Evolutionary conservation across 2,329 filamentous ascomycete species (phyloP).

Genomic region (Macroventuria anomochaeta): DNA sequence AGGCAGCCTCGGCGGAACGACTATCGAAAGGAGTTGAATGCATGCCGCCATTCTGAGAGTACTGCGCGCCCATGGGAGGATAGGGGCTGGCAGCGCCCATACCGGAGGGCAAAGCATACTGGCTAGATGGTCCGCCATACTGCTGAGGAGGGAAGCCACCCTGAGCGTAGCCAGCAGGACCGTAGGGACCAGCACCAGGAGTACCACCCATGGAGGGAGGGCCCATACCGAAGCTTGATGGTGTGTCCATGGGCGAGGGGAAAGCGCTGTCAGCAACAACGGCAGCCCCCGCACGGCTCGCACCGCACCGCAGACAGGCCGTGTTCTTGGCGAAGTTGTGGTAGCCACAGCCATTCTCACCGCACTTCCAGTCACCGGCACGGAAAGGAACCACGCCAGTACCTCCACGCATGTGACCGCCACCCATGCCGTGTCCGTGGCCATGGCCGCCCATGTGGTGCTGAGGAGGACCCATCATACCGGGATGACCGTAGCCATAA

Average conservation of each 20-base stretch:
- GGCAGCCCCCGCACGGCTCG: conserved; percentile 89
- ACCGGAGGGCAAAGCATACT: conserved; percentile 86
- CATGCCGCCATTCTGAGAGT: conserved; percentile 75
- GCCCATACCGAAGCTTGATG: conserved; percentile 83
- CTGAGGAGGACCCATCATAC: conserved; percentile 59
- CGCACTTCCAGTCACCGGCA: conserved; percentile 98
- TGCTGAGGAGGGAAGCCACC: conserved; percentile 71
- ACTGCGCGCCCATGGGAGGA: conserved; percentile 77
- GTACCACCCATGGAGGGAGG: conserved; percentile 85
- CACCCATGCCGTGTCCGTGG: conserved; percentile 57
- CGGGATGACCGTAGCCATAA: conserved; percentile 65
- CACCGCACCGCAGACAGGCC: conserved; percentile 94
- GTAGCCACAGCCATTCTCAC: conserved; percentile 94
- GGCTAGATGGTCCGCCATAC: conserved; percentile 85
- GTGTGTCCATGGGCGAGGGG: conserved; percentile 86
- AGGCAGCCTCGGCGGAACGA: conserved; percentile 90
- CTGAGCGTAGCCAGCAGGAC: conserved; percentile 71
- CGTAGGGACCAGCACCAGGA: conserved; percentile 72
- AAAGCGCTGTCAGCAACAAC: conserved; percentile 94
- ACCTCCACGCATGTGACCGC: conserved; percentile 72
- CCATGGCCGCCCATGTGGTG: conserved; percentile 71
- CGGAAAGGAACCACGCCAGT: conserved; percentile 93
- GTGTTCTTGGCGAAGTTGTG: conserved; percentile 99
- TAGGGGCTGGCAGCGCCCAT: conserved; percentile 82
- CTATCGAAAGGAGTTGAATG: conserved; percentile 92